A percentile compares a stretch with the other conserved stretches of the same genome.
Evolutionary conservation across 179 eudicot genomes (phyloP).

Genomic region (Dionaea muscipula): DNA sequence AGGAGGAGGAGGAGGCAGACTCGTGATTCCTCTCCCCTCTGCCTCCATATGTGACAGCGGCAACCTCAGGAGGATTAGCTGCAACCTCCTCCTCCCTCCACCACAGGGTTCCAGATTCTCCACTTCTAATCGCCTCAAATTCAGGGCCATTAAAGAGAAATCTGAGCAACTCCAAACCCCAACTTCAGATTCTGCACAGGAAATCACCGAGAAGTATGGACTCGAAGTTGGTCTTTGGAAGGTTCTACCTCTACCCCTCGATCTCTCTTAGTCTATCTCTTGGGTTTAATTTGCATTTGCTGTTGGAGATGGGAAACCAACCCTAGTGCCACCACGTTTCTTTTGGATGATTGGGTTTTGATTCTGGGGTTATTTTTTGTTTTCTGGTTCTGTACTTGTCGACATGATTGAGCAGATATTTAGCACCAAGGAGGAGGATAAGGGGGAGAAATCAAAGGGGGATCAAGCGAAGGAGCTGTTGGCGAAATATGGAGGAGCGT

Average conservation of each 20-base stretch:
- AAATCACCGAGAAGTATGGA: constrained; percentile 68
- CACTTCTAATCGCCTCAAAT: constrained; percentile 8
- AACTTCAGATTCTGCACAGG: constrained; percentile 46
- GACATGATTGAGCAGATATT: constrained; percentile 46
- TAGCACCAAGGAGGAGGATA: constrained; percentile 50
- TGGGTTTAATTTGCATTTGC: not conserved
- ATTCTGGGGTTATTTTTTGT: no score
- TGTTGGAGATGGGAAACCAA: no score
- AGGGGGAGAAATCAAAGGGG: constrained; percentile 54
- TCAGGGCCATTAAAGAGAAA: constrained; percentile 51
- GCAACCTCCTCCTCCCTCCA: no score
- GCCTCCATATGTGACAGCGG: no score
- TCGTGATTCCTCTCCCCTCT: no score
- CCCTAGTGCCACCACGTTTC: not conserved
- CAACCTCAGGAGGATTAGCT: no score
- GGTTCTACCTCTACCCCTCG: constrained; percentile 15
- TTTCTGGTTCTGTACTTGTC: not conserved
- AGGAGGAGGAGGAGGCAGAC: no score
- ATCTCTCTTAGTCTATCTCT: not conserved
- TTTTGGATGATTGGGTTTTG: no score
- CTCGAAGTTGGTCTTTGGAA: constrained; percentile 92
- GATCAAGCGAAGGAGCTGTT: constrained; percentile 76
- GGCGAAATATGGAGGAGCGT: constrained; percentile 86
- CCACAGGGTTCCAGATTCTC: not conserved
- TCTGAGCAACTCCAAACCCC: constrained; percentile 26